Evolutionary conservation across 768 basidiomycete genomes (phyloP).

Genomic region (Suillus luteus): DNA sequence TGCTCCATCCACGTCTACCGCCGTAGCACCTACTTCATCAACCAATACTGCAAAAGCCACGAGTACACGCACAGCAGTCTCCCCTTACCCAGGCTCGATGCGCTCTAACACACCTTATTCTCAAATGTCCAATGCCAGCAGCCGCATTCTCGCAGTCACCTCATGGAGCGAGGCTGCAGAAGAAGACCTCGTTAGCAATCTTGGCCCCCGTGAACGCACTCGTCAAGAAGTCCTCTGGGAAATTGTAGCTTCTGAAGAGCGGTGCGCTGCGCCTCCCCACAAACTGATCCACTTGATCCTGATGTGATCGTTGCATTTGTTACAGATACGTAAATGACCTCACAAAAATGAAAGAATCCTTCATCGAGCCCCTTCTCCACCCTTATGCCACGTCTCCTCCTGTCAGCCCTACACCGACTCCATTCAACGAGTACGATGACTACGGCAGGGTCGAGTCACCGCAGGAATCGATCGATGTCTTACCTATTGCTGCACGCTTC

Average conservation of each 20-base stretch:
- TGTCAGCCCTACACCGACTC: constrained; percentile 54
- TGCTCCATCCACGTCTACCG: constrained; percentile 55
- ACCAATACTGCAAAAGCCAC: constrained; percentile 54
- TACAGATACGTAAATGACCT: constrained; percentile 90
- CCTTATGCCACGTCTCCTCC: constrained; percentile 54
- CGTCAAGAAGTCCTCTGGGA: constrained; percentile 96
- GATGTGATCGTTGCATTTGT: constrained; percentile 5
- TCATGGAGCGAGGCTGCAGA: constrained; percentile 96
- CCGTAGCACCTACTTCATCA: constrained; percentile 59
- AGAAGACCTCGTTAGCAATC: constrained; percentile 89
- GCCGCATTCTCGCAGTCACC: constrained; percentile 71
- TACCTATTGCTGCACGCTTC: constrained; percentile 90
- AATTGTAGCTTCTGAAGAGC: constrained; percentile 94
- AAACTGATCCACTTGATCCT: constrained; percentile 8
- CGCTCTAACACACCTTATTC: constrained; percentile 85
- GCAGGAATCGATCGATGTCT: constrained; percentile 71
- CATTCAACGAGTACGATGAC: constrained; percentile 68
- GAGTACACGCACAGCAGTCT: constrained; percentile 62
- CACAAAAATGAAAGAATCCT: constrained; percentile 89
- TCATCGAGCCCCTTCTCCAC: constrained; percentile 87
- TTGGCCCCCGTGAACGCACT: constrained; percentile 92
- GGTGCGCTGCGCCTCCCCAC: constrained; percentile 47
- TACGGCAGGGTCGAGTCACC: constrained; percentile 65
- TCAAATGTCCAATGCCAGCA: constrained; percentile 70
- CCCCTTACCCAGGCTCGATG: constrained; percentile 69